phyloP scores from a whole-genome alignment of 352 stramenopile genomes.

The Globisporangium polare region DNA sequence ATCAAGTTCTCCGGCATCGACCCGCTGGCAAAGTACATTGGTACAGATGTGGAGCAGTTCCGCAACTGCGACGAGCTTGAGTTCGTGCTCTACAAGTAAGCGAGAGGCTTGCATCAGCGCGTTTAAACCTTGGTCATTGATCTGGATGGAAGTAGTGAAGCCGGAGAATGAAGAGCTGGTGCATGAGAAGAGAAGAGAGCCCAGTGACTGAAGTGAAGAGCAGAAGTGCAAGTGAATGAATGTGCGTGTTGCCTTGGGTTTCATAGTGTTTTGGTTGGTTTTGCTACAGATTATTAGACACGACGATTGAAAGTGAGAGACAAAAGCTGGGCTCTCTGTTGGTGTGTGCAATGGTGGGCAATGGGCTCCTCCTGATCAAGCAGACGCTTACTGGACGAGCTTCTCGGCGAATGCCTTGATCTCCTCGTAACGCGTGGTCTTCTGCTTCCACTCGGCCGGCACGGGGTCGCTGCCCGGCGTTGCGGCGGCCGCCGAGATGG shows the following conservation, averaged over 20 bases:
- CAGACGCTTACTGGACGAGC: constrained; percentile 22
- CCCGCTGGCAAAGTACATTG: constrained; percentile 53
- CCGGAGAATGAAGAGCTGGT: no score
- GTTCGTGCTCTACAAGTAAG: constrained; percentile 48
- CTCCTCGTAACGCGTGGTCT: constrained; percentile 38
- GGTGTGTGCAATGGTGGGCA: no score
- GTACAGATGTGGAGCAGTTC: constrained; percentile 55
- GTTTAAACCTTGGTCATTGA: neutral
- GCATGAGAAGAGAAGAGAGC: no score
- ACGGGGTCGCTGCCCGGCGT: constrained; percentile 20
- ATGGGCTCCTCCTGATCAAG: neutral
- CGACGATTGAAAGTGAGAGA: no score
- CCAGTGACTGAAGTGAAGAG: no score
- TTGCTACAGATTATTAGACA: neutral
- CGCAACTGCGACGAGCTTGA: constrained; percentile 66
- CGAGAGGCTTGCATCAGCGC: no score
- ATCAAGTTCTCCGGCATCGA: constrained; percentile 79
- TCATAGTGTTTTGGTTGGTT: neutral
- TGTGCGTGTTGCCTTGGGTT: neutral
- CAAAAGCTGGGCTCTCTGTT: no score
- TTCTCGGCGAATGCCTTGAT: constrained; percentile 37
- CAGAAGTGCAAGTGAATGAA: constrained; percentile 2
- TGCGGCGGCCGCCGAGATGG: constrained; percentile 33
- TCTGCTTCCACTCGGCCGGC: constrained; percentile 44
- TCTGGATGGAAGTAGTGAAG: no score